A percentile compares a stretch with the other conserved stretches of the same genome.
Conservation (phyloP, 2,329 filamentous ascomycete species). For the Passalora sequoiae region DNA sequence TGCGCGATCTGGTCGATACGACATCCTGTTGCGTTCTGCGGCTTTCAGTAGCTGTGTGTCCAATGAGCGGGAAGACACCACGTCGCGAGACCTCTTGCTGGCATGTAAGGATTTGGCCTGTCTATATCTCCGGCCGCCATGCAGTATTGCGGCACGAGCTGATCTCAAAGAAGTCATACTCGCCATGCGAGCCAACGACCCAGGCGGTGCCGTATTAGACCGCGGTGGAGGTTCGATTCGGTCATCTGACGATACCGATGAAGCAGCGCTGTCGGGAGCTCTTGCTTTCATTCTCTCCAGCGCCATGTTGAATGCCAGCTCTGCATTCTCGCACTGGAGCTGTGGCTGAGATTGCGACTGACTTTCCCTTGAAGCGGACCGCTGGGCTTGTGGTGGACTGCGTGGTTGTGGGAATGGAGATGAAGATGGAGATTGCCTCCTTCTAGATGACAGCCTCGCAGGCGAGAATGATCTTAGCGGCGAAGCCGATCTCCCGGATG, state of each 20-base stretch:
- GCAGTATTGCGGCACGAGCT: neutral
- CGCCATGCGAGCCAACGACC: slow-evolving; percentile 1
- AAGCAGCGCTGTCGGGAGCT: slow-evolving; percentile 1
- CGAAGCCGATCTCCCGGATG: neutral
- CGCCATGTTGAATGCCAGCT: slow-evolving; percentile 2
- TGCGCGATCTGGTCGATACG: neutral
- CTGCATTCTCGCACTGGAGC: neutral
- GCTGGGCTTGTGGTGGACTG: neutral
- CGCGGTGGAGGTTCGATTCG: neutral
- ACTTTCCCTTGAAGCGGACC: neutral
- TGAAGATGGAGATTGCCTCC: neutral
- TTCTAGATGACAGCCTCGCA: neutral
- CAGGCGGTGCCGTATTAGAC: slow-evolving; percentile 8
- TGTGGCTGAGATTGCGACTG: neutral
- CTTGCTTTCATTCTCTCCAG: slow-evolving; percentile 3
- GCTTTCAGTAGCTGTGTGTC: slow-evolving; percentile 2
- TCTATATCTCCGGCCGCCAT: slow-evolving; percentile 2
- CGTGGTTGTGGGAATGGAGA: neutral
- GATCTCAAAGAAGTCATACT: neutral
- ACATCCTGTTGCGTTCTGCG: neutral
- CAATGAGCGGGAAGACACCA: slow-evolving; percentile 6
- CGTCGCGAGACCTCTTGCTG: slow-evolving; percentile 3
- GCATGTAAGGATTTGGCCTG: slow-evolving; percentile 4
- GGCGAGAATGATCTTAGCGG: neutral
- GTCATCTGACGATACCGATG: slow-evolving; percentile 3